phyloP scores from a whole-genome alignment of 108 stramenopile genomes.

The Stephanodiscus triporus region DNA sequence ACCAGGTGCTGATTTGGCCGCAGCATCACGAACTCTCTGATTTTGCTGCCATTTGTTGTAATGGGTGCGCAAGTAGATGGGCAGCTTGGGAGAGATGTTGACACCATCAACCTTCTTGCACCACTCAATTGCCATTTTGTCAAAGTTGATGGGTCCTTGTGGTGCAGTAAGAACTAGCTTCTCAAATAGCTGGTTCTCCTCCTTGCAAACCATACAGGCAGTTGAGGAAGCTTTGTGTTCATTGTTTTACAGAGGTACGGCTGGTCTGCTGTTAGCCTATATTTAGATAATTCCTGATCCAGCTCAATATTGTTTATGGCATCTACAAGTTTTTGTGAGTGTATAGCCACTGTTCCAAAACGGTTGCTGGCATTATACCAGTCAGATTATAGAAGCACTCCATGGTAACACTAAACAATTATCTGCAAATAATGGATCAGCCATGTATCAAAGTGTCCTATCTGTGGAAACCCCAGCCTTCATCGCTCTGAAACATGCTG shows the following conservation, averaged over 20 bases:
- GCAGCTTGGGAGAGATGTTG: constrained; percentile 31
- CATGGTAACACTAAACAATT: constrained; percentile 22
- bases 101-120: constrained; percentile 36
- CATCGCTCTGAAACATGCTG: constrained; percentile 18
- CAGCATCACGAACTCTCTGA: constrained; percentile 9
- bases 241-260: constrained; percentile 17
- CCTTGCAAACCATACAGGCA: constrained; percentile 14
- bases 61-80: constrained; percentile 18
- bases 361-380: constrained; percentile 46
- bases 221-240: constrained; percentile 14
- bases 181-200: constrained; percentile 6
- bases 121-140: constrained; percentile 22
- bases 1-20: too few relatives aligned
- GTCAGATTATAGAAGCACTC: constrained; percentile 21
- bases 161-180: background rate
- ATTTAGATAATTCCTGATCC: constrained; percentile 3
- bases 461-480: constrained; percentile 20
- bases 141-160: constrained; percentile 10
- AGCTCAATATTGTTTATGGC: constrained; percentile 2
- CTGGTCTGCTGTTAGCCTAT: constrained; percentile 28
- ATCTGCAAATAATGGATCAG: constrained; percentile 37
- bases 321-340: constrained; percentile 3
- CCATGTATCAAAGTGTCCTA: constrained; percentile 39
- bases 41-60: constrained; percentile 8
- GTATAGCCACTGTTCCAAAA: constrained; percentile 28